A percentile compares a stretch with the other conserved stretches of the same genome.
These are phyloP conservation scores for Penicillium crystallinum DNA, from an alignment of 495 filamentous ascomycete genomes.

Conservation along the genomic window DNA sequence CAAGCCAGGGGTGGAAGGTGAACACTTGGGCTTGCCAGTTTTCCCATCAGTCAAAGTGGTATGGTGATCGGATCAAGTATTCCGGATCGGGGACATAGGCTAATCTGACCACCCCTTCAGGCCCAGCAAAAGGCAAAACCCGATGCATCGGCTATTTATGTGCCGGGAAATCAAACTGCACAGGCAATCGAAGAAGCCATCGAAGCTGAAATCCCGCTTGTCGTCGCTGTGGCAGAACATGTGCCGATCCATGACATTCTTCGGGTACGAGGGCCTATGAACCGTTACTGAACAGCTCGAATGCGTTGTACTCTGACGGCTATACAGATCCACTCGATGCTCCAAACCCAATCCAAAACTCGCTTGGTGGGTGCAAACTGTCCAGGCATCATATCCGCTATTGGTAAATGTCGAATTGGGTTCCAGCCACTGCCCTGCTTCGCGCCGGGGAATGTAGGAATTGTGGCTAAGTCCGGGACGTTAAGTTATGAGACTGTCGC, in stretches of 20 bases:
- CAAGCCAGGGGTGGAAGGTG: conserved; percentile 67
- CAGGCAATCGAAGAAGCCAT: conserved; percentile 84
- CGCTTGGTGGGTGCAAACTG: conserved; percentile 82
- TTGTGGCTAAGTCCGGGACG: conserved; percentile 84
- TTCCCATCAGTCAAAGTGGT: conserved; percentile 66
- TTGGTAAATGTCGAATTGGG: conserved; percentile 76
- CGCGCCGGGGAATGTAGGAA: conserved; percentile 66
- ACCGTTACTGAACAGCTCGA: neutral
- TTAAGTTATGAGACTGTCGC: conserved; percentile 86
- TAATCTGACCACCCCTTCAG: conserved; percentile 27
- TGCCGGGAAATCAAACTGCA: conserved; percentile 71
- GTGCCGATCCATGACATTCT: conserved; percentile 84
- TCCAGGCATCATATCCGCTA: conserved; percentile 81
- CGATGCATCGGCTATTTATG: conserved; percentile 82
- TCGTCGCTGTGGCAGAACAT: conserved; percentile 88
- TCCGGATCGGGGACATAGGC: neutral
- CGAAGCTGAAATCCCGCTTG: conserved; percentile 78
- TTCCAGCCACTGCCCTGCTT: conserved; percentile 83
- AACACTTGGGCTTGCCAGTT: conserved; percentile 77
- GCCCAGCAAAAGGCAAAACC: conserved; percentile 73
- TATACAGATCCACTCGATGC: conserved; percentile 71
- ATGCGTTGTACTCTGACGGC: no score
- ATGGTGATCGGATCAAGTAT: conserved; percentile 4
- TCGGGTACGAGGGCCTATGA: conserved; percentile 45
- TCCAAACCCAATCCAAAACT: conserved; percentile 74